Percentiles rank a stretch among this genome's conserved stretches.
These are phyloP conservation scores for Aurinia saxatilis DNA, from an alignment of 345 rosid species.

Conservation along the genomic window DNA sequence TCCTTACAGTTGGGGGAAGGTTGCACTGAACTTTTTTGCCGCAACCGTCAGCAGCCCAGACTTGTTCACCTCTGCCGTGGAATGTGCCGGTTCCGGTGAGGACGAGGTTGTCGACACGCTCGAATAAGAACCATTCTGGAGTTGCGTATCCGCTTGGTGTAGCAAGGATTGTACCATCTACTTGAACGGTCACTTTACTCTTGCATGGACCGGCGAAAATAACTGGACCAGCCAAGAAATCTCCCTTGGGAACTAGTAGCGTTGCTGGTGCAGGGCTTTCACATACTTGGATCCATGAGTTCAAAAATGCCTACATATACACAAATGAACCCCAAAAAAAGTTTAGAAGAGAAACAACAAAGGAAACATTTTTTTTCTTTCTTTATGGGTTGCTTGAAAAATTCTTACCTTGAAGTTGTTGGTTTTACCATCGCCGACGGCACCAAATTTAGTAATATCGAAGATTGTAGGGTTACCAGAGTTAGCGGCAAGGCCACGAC, in stretches of 20 bases:
- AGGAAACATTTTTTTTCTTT: not conserved
- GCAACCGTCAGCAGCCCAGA: conserved; percentile 45
- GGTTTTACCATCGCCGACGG: conserved; percentile 33
- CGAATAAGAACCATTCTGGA: conserved; percentile 41
- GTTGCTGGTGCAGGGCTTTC: conserved; percentile 33
- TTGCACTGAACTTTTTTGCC: conserved; percentile 20
- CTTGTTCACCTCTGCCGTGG: conserved; percentile 47
- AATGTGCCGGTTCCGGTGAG: conserved; percentile 55
- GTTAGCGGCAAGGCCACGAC: conserved; percentile 26
- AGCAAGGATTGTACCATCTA: conserved; percentile 43
- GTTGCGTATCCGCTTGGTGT: conserved; percentile 26
- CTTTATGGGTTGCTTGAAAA: not conserved
- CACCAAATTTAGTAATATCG: conserved; percentile 42
- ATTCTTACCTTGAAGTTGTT: conserved; percentile 29
- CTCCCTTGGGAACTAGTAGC: conserved; percentile 39
- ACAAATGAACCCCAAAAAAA: too few species aligned
- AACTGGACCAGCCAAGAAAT: conserved; percentile 36
- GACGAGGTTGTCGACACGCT: conserved; percentile 33
- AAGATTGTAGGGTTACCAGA: conserved; percentile 26
- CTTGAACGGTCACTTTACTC: conserved; percentile 31
- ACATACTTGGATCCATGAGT: conserved; percentile 56
- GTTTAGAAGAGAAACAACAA: too few species aligned
- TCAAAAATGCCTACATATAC: conserved; percentile 37
- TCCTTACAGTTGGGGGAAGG: conserved; percentile 41
- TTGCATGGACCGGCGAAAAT: conserved; percentile 59